These are phyloP conservation scores for Xylaria sp. DNA, from an alignment of 2,329 filamentous ascomycete genomes.

Conservation along the genomic window DNA sequence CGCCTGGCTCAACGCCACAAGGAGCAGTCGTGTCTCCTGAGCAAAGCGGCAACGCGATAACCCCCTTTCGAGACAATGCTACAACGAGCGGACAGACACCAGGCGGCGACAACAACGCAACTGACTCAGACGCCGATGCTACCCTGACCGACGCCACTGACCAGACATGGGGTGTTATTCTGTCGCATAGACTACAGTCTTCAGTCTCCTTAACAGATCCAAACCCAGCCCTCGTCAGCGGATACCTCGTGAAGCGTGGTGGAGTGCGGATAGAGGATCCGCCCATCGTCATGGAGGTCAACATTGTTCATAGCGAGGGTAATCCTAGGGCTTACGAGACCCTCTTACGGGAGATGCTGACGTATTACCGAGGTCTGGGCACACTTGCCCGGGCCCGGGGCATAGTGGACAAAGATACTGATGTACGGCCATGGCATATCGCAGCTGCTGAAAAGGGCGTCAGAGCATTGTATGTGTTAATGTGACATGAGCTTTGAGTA, in stretches of 20 bases:
- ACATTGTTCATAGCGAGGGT: slow-evolving; percentile 68
- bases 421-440: slow-evolving; percentile 82
- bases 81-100: slow-evolving; percentile 58
- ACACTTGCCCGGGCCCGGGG: slow-evolving; percentile 76
- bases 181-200: slow-evolving; percentile 73
- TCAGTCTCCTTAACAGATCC: slow-evolving; percentile 65
- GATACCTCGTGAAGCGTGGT: slow-evolving; percentile 73
- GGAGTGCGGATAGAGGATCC: slow-evolving; percentile 67
- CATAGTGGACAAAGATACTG: slow-evolving; percentile 66
- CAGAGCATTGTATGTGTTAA: slow-evolving; percentile 70
- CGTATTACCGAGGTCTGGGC: slow-evolving; percentile 74
- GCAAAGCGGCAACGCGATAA: slow-evolving; percentile 63
- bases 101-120: slow-evolving; percentile 53
- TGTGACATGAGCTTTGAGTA: slow-evolving; percentile 57
- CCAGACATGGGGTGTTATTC: slow-evolving; percentile 79
- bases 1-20: slow-evolving; percentile 76
- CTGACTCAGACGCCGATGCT: slow-evolving; percentile 71
- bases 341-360: slow-evolving; percentile 76
- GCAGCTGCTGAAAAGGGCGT: slow-evolving; percentile 76
- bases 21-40: slow-evolving; percentile 70
- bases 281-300: slow-evolving; percentile 71
- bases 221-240: slow-evolving; percentile 69
- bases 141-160: slow-evolving; percentile 78
- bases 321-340: slow-evolving; percentile 68
- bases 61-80: slow-evolving; percentile 56